phyloP scores from a whole-genome alignment of 2,329 filamentous ascomycete species.

The Colletotrichum sublineola region DNA sequence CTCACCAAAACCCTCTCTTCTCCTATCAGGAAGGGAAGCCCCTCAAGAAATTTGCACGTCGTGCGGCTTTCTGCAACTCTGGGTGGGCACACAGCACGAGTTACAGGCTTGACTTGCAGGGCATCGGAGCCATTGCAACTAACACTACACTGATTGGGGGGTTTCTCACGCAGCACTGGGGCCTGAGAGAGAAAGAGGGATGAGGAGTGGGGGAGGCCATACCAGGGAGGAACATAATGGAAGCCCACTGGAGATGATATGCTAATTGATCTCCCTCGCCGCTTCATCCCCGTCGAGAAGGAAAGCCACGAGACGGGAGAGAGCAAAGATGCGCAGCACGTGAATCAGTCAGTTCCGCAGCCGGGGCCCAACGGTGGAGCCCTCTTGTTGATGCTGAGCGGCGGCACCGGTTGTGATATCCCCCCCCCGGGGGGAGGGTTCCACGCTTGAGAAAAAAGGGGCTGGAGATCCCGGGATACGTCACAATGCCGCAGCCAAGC shows the following conservation, averaged over 20 bases:
- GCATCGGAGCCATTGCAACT: slow-evolving; percentile 3
- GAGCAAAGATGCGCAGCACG: no score
- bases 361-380: slow-evolving; percentile 28
- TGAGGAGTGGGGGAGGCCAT: slow-evolving; percentile 19
- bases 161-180: slow-evolving; percentile 8
- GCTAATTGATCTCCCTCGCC: background rate
- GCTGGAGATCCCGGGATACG: slow-evolving; percentile 7
- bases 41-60: slow-evolving; percentile 4
- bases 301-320: background rate
- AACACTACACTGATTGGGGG: slow-evolving; percentile 26
- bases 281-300: background rate
- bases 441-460: slow-evolving; percentile 4
- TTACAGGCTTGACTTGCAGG: slow-evolving; percentile 22
- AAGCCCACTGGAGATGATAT: background rate
- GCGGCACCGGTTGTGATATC: slow-evolving; percentile 1
- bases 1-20: slow-evolving; percentile 18
- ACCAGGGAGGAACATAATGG: background rate
- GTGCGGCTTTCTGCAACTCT: slow-evolving; percentile 8
- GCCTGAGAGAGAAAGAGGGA: slow-evolving; percentile 10
- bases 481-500: slow-evolving; percentile 28
- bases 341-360: slow-evolving; percentile 2
- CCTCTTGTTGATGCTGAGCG: slow-evolving; percentile 20
- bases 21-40: background rate
- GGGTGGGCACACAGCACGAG: slow-evolving; percentile 30
- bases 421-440: background rate